phyloP scores from a whole-genome alignment of 768 basidiomycete species.

The Pleurotus pulmonarius region DNA sequence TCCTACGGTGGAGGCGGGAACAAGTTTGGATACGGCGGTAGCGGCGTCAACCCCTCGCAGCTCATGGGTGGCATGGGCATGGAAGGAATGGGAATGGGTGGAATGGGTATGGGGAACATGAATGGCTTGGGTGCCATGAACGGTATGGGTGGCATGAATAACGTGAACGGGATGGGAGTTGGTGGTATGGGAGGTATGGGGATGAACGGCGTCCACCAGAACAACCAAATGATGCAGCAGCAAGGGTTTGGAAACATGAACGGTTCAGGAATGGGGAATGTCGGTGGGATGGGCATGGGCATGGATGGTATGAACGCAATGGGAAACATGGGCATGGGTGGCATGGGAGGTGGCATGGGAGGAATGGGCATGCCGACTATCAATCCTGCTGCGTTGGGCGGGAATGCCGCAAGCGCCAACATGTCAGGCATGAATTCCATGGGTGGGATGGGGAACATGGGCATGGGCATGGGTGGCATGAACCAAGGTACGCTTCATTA shows the following conservation, averaged over 20 bases:
- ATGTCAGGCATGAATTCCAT: not conserved
- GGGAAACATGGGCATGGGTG: not conserved
- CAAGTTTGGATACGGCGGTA: constrained; percentile 2
- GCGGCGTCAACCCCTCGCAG: constrained; percentile 6
- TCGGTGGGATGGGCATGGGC: constrained; percentile 5
- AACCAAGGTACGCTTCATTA: not conserved
- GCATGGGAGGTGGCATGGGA: constrained; percentile 1
- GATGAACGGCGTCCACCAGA: constrained; percentile 5
- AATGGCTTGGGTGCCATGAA: constrained; percentile 16
- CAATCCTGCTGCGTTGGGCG: not conserved
- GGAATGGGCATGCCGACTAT: not conserved
- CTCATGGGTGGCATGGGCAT: constrained; percentile 21
- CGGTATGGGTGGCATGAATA: constrained; percentile 12
- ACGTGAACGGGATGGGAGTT: constrained; percentile 13
- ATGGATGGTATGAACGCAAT: not conserved
- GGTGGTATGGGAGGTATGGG: constrained; percentile 10
- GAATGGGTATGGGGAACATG: constrained; percentile 9
- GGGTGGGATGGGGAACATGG: constrained; percentile 2
- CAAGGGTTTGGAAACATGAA: not conserved
- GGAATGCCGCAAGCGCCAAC: not conserved
- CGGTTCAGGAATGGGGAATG: not conserved
- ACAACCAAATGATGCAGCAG: not conserved
- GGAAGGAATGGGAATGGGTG: constrained; percentile 8
- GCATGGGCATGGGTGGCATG: not conserved
- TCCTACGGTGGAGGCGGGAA: not conserved